phyloP scores from a whole-genome alignment of 2,329 filamentous ascomycete genomes.

The Beauveria rudraprayagi region DNA sequence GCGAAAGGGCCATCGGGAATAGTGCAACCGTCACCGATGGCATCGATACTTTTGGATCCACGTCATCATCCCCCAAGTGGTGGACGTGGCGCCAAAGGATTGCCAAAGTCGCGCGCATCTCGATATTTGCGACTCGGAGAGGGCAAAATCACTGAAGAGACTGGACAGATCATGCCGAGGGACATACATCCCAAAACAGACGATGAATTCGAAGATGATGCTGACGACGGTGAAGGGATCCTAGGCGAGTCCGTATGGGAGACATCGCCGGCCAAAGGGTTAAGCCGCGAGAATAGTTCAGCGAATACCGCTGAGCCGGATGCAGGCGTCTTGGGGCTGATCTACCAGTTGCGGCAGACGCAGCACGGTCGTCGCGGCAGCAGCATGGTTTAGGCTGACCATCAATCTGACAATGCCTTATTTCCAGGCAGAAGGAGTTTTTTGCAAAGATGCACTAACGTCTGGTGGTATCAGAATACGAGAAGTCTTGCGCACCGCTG shows the following conservation, averaged over 20 bases:
- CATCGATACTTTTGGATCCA: constrained; percentile 65
- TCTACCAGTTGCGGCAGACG: constrained; percentile 51
- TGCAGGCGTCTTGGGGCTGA: constrained; percentile 47
- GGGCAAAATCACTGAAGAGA: constrained; percentile 48
- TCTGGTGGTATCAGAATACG: neutral
- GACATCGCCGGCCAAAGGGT: constrained; percentile 42
- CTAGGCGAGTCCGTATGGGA: constrained; percentile 55
- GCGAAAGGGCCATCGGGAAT: constrained; percentile 24
- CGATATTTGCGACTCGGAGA: constrained; percentile 39
- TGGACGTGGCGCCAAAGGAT: constrained; percentile 35
- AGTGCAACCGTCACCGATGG: constrained; percentile 56
- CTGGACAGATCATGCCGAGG: constrained; percentile 38
- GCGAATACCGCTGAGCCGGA: constrained; percentile 38
- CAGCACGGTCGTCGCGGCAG: constrained; percentile 41
- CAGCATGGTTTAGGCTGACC: constrained; percentile 24
- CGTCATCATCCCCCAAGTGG: constrained; percentile 60
- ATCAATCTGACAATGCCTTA: neutral
- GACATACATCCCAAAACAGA: constrained; percentile 42
- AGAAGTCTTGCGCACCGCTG: neutral
- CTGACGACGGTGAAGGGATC: constrained; percentile 37
- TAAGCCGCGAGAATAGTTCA: constrained; percentile 46
- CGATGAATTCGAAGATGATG: constrained; percentile 48
- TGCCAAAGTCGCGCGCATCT: constrained; percentile 37
- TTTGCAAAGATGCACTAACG: neutral
- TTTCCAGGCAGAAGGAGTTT: neutral